Percentiles rank a stretch among this genome's conserved stretches.
These are phyloP conservation scores for Leucoagaricus sp. DNA, from an alignment of 1,284 basidiomycete species.

Conservation along the genomic window DNA sequence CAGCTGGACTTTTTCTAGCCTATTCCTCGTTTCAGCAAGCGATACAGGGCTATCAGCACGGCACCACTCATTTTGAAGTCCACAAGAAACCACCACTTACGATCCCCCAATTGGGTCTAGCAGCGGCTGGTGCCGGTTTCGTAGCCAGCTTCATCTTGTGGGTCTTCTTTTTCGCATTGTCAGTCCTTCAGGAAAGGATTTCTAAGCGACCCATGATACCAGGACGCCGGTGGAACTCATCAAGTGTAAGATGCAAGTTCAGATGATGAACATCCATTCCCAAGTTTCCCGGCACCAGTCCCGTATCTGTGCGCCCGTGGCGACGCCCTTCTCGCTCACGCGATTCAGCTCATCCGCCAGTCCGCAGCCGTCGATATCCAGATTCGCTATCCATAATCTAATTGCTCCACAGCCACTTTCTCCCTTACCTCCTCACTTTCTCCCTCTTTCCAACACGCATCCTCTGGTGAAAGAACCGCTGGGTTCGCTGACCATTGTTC, in stretches of 20 bases:
- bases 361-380: slow-evolving; percentile 18
- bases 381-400: slow-evolving; percentile 19
- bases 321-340: slow-evolving; percentile 15
- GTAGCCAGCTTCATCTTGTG: slow-evolving; percentile 86
- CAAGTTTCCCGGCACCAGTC: slow-evolving; percentile 15
- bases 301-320: background rate
- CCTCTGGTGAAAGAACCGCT: slow-evolving; percentile 31
- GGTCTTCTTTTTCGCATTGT: slow-evolving; percentile 30
- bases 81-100: slow-evolving; percentile 44
- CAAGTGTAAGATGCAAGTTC: slow-evolving; percentile 99
- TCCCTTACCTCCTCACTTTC: slow-evolving; percentile 7
- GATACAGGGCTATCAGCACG: slow-evolving; percentile 42
- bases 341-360: slow-evolving; percentile 22
- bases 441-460: slow-evolving; percentile 8
- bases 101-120: slow-evolving; percentile 73
- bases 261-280: slow-evolving; percentile 56
- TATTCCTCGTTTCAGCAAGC: slow-evolving; percentile 84
- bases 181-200: background rate
- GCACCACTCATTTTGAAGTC: slow-evolving; percentile 6
- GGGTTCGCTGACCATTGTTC: slow-evolving; percentile 74
- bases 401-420: background rate
- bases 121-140: slow-evolving; percentile 86
- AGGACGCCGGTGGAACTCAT: slow-evolving; percentile 95
- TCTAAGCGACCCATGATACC: background rate
- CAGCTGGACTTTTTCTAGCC: slow-evolving; percentile 86